Conservation (phyloP, 306 rosid species). For the Casuarina equisetifolia region DNA sequence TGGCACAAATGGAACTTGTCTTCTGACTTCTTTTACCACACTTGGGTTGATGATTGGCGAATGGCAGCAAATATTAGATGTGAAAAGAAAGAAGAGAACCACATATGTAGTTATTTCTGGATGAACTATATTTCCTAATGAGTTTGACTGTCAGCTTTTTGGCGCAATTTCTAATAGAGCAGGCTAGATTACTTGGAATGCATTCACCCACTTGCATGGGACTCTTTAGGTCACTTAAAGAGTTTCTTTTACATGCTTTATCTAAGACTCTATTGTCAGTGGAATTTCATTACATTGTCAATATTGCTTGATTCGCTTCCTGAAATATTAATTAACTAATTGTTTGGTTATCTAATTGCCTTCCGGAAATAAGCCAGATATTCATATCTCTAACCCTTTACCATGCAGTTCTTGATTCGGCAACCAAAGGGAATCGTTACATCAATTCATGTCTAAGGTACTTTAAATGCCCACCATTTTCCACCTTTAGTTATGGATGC, state of each 20-base stretch:
- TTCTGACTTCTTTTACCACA: neutral
- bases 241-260: neutral
- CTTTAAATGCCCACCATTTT: neutral
- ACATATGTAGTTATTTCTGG: neutral
- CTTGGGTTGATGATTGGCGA: neutral
- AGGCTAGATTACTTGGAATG: neutral
- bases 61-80: neutral
- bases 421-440: slow-evolving; percentile 77
- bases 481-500: no score
- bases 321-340: neutral
- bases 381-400: slow-evolving; percentile 7
- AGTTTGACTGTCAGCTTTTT: neutral
- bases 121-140: neutral
- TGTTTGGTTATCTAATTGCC: neutral
- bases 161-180: neutral
- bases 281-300: neutral
- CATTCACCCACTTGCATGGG: neutral
- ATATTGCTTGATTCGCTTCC: neutral
- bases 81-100: neutral
- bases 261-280: neutral
- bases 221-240: neutral
- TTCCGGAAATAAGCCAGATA: neutral
- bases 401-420: slow-evolving; percentile 75
- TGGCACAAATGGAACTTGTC: neutral
- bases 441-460: slow-evolving; percentile 91